Evolutionary conservation across 139 green algal genomes (phyloP).

Genomic region (Volvox africanus): DNA sequence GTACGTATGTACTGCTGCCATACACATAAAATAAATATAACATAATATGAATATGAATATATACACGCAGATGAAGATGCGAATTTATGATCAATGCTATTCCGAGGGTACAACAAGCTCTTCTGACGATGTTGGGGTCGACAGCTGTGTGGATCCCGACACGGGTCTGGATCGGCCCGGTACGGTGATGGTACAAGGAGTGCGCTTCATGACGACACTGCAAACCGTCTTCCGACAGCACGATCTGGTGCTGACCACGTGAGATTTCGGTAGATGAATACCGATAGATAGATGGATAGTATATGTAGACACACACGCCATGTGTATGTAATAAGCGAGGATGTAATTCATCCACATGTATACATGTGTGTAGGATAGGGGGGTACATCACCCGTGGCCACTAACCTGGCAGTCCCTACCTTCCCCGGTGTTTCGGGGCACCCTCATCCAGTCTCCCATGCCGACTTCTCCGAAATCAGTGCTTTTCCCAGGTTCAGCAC

Average conservation of each 20-base stretch:
- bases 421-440: too few species aligned
- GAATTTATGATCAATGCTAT: background rate
- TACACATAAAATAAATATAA: too few species aligned
- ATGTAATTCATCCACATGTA: background rate
- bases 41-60: too few species aligned
- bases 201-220: slow-evolving; percentile 1
- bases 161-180: background rate
- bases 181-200: background rate
- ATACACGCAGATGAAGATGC: slow-evolving; percentile 10
- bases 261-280: background rate
- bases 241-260: slow-evolving; percentile 16
- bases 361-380: background rate
- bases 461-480: too few species aligned
- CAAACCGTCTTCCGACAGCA: background rate
- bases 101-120: too few species aligned
- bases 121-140: background rate
- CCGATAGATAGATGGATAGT: too few species aligned
- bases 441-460: too few species aligned
- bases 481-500: too few species aligned
- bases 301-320: too few species aligned
- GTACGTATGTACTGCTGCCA: background rate
- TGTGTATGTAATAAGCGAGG: background rate
- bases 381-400: too few species aligned
- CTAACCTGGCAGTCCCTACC: too few species aligned
- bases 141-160: background rate